Evolutionary conservation across 2,329 filamentous ascomycete species (phyloP), one percentile per base, ranked within the genome.

Genomic region (Ampelomyces quisqualis): DNA sequence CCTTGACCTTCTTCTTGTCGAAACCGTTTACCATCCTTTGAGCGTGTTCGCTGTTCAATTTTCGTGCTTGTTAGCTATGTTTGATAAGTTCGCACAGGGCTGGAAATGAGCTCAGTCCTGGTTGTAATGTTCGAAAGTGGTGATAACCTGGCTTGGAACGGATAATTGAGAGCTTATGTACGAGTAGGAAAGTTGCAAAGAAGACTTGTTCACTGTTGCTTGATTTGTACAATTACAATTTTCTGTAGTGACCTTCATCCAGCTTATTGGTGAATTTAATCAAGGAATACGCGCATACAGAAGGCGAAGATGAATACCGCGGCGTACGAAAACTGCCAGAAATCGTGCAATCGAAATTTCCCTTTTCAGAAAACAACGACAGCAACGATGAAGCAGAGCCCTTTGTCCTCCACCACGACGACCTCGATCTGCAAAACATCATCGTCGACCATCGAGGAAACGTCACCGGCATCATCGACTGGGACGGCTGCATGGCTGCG

Each of bases 371-470:
- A 23, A 10, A 23, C 21, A 6, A 6, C 10, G 21, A 19, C n/a
- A 15, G 7, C n/a, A 6, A 31, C 9, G 14, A 14, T 24, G 13
- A n/a, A 6, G 20, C 22, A 13, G 53, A 60, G 28, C 39, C 49
- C 0, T 63, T 63, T 21, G 49, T 51, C 1, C 47, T 62, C 2
- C 36, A 32, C 7, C 58, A 61, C 33, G 22, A 40, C 2, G 60
- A 63, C 17, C 42, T 62, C n/a, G 44, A 57, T 14, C 39, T 53
- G 1, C 53, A 60, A 10, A 62, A 62, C 31, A 55, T 63, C 21
- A 33, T 60, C 1, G 47, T 53, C 8, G 48, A 57, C 26, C 24
- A 36, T 2, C 15, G 30, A 0, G 54, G 55, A 2, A 43, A 55
- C 9, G 43, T 60, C 0, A 55, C 50, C 8, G 59, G 52, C 4